Conservation (phyloP, 176 grass and related monocot genomes). For the Cenchrus fungigraminus region DNA sequence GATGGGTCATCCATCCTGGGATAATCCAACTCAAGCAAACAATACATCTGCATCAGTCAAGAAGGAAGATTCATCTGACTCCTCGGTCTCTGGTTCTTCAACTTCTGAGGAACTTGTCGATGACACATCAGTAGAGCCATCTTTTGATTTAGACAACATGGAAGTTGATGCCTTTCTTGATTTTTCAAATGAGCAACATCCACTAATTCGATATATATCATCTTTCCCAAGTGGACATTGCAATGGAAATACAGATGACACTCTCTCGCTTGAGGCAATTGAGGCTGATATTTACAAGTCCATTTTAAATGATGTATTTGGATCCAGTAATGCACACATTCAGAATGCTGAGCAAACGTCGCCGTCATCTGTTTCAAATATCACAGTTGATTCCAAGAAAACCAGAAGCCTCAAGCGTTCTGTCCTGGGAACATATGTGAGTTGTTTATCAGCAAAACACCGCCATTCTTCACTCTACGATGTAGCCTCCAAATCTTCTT, state of each 20-base stretch:
- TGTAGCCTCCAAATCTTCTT: constrained; percentile 49
- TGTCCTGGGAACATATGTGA: constrained; percentile 78
- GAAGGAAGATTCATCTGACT: constrained; percentile 47
- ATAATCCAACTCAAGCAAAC: constrained; percentile 48
- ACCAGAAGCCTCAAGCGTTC: constrained; percentile 64
- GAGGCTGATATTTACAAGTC: constrained; percentile 65
- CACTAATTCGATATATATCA: constrained; percentile 61
- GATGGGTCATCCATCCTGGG: constrained; percentile 86
- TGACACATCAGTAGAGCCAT: constrained; percentile 47
- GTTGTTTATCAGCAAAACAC: constrained; percentile 67
- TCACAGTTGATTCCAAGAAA: constrained; percentile 55
- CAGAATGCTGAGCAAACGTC: constrained; percentile 47
- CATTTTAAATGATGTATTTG: constrained; percentile 55
- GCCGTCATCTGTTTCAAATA: constrained; percentile 34
- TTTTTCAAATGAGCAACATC: constrained; percentile 65
- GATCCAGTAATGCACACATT: constrained; percentile 32
- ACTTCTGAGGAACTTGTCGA: constrained; percentile 47
- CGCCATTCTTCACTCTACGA: constrained; percentile 48
- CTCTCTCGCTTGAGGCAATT: constrained; percentile 55
- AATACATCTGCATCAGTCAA: constrained; percentile 43
- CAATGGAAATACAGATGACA: constrained; percentile 42
- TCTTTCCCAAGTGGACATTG: constrained; percentile 45
- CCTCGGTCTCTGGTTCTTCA: constrained; percentile 43
- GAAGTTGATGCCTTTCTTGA: constrained; percentile 62
- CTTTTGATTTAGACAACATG: constrained; percentile 66